Conservation (phyloP, 106 monocot genomes). For the Acorus gramineus region DNA sequence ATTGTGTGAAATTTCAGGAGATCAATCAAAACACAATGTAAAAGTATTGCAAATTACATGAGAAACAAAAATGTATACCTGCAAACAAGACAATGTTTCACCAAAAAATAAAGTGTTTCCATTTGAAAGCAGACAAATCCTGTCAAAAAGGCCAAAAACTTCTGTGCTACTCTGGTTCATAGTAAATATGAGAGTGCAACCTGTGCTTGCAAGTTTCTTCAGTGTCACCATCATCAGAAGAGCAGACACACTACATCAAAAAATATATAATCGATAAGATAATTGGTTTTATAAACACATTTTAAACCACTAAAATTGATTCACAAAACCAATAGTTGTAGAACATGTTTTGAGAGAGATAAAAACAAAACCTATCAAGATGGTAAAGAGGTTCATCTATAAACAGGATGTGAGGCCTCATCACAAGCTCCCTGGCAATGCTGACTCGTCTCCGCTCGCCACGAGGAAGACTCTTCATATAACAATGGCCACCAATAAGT, state of each 20-base stretch:
- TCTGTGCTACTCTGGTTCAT: constrained; percentile 99
- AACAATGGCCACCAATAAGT: constrained; percentile 84
- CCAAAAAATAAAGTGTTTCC: constrained; percentile 98
- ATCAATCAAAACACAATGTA: no score
- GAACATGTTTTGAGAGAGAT: not conserved
- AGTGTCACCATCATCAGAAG: constrained; percentile 92
- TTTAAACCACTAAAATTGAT: no score
- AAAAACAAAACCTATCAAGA: constrained; percentile 69
- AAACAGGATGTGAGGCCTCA: constrained; percentile 78
- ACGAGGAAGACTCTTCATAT: constrained; percentile 59
- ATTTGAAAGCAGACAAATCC: constrained; percentile 98
- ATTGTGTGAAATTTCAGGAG: not conserved
- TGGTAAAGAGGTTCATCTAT: constrained; percentile 98
- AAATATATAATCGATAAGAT: not conserved
- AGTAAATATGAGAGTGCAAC: constrained; percentile 92
- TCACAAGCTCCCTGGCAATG: constrained; percentile 90
- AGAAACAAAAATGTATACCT: constrained; percentile 30
- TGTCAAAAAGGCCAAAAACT: constrained; percentile 97
- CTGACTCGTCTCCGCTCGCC: constrained; percentile 88
- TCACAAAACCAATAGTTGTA: not conserved
- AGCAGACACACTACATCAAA: constrained; percentile 74
- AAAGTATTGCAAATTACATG: not conserved
- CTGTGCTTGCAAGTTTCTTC: constrained; percentile 96
- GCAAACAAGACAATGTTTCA: constrained; percentile 88
- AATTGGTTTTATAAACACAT: no score